Conservation (phyloP, 129 eudicot species). For the Flaveria brownii region DNA sequence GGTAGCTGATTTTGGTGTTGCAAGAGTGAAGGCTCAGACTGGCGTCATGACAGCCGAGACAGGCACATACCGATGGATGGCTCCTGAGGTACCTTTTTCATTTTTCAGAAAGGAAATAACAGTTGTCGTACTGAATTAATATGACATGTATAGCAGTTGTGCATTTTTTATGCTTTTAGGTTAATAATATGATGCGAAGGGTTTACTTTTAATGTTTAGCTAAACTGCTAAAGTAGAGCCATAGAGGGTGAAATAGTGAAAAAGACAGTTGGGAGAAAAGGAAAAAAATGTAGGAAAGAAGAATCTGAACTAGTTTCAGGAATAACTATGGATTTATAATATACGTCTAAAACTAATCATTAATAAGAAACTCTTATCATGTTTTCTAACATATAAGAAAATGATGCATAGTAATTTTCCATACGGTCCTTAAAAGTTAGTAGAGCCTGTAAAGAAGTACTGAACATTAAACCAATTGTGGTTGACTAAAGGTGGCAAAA, state of each 20-base stretch:
- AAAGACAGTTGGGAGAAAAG: too few species aligned
- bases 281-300: too few species aligned
- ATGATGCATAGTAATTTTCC: background rate
- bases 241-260: background rate
- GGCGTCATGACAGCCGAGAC: slow-evolving; percentile 99
- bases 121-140: background rate
- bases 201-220: background rate
- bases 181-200: background rate
- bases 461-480: background rate
- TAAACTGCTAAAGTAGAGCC: background rate
- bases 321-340: too few species aligned
- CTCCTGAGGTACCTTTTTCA: slow-evolving; percentile 76
- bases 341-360: background rate
- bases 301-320: too few species aligned
- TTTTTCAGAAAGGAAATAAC: background rate
- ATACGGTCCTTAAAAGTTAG: background rate
- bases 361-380: background rate
- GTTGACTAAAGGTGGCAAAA: background rate
- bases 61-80: slow-evolving; percentile 99
- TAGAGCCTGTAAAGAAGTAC: background rate
- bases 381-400: background rate
- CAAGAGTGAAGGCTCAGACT: slow-evolving; percentile 90
- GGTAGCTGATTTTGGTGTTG: slow-evolving; percentile 99
- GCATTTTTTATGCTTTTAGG: background rate
- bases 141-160: background rate